Evolutionary conservation across 257 asterid species (phyloP), one percentile per base, ranked within the genome.

Genomic region (Penstemon davidsonii): DNA sequence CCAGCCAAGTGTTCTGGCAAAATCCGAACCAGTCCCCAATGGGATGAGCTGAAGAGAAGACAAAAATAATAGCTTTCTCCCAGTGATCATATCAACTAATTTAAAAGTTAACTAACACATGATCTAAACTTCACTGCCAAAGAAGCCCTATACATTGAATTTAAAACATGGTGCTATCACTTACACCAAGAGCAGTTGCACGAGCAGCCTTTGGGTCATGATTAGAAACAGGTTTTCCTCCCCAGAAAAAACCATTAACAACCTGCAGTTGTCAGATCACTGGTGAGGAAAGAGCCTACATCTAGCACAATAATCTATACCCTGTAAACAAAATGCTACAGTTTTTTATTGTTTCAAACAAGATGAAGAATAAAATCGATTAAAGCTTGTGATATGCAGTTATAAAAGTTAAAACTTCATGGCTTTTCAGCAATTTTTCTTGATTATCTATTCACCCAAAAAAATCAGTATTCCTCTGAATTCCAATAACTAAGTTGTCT

Each of bases 1-100:
- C 98, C 95, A 91, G 66, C 96, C 90, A 75, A 87, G 80, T 55
- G 98, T 89, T 79, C 96, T 86, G 57, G 96, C 94, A 70, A 88
- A 91, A 78, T 91, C 98, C 44, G 96, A 91, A 80, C 94, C 98
- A 71, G 96, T 91, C 73, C 98, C 98, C 80, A 91, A 76, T 49
- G 98, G 98, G 49, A 91, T 87, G 69, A 89, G 85, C 96, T 89
- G 90, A 68, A 62, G 80, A 76, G 70, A 85, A 75, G 64, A 76
- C 49, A 65, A 70, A 64, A 59, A 68, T 56, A 18, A 64, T 57
- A 71, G 46, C 53, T 66, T 65, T 68, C 73, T 64, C 57, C 52
- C 60, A 70, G 12, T 66, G 70, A 72, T 74, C 60, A 59, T 25
- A 33, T 54, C 62, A 74, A 42, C 37, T 59, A 62, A 71, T 63